A percentile compares a stretch with the other conserved stretches of the same genome.
Conservation (phyloP, 2,329 filamentous ascomycete species). For the Colletotrichum gloeosporioides region DNA sequence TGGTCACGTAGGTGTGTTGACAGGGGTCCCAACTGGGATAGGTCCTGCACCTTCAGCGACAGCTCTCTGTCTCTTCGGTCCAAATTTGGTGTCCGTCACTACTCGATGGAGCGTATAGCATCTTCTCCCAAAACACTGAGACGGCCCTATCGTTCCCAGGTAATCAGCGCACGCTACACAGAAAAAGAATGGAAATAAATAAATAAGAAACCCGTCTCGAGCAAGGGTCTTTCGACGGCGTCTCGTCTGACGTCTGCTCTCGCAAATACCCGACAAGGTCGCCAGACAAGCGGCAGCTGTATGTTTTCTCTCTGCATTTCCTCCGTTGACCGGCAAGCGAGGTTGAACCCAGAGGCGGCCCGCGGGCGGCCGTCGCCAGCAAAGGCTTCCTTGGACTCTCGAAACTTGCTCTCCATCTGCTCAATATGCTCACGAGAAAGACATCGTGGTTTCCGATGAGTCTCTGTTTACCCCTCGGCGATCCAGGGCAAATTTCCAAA, state of each 20-base stretch:
- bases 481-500: neutral
- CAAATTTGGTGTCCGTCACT: neutral
- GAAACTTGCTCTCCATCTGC: neutral
- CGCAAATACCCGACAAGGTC: neutral
- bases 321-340: neutral
- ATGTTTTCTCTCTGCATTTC: neutral
- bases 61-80: neutral
- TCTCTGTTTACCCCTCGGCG: neutral
- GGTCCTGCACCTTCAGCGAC: neutral
- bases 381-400: neutral
- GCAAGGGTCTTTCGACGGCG: neutral
- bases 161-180: neutral
- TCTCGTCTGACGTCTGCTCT: slow-evolving; percentile 14
- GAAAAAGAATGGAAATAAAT: neutral
- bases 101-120: neutral
- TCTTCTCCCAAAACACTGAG: neutral
- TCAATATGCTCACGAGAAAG: neutral
- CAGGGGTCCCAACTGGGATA: slow-evolving; percentile 10
- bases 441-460: neutral
- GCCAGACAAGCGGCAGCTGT: neutral
- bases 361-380: neutral
- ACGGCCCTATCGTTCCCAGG: neutral
- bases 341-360: neutral
- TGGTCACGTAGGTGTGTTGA: slow-evolving; percentile 9
- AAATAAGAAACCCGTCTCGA: neutral